Percentiles rank a stretch among this genome's conserved stretches.
Evolutionary conservation across 352 stramenopile species (phyloP).

Genomic region (Phytophthora sp.): DNA sequence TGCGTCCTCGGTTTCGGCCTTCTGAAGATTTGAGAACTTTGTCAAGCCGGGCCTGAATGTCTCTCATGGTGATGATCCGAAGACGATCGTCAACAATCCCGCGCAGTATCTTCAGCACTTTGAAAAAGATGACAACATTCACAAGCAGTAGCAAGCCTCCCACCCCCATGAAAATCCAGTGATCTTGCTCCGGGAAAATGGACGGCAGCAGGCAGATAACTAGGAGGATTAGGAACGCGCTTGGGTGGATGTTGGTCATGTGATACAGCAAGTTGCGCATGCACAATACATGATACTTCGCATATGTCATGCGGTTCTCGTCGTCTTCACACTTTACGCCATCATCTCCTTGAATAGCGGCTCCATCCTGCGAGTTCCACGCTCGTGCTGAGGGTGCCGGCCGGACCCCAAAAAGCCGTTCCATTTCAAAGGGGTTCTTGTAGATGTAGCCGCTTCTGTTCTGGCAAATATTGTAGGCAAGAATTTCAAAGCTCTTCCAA

Average conservation of each 20-base stretch:
- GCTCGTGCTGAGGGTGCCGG: conserved; percentile 11
- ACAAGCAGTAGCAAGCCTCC: conserved; percentile 56
- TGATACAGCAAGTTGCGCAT: conserved; percentile 87
- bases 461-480: conserved; percentile 91
- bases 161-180: conserved; percentile 81
- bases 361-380: background rate
- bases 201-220: conserved; percentile 74
- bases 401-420: conserved; percentile 73
- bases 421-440: conserved; percentile 88
- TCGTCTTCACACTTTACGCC: conserved; percentile 23
- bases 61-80: conserved; percentile 65
- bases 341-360: conserved; percentile 1
- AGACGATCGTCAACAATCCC: conserved; percentile 87
- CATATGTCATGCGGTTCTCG: conserved; percentile 60
- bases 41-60: conserved; percentile 59
- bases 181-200: conserved; percentile 62
- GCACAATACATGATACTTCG: conserved; percentile 80
- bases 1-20: background rate
- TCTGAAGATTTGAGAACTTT: conserved; percentile 25
- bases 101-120: conserved; percentile 81
- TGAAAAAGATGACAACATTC: conserved; percentile 87
- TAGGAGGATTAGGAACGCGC: conserved; percentile 78
- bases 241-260: conserved; percentile 83
- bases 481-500: conserved; percentile 89
- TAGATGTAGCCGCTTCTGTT: conserved; percentile 88